Evolutionary conservation across 2,329 filamentous ascomycete species (phyloP), one percentile per base, ranked within the genome.

Genomic region (Fusarium sp.): DNA sequence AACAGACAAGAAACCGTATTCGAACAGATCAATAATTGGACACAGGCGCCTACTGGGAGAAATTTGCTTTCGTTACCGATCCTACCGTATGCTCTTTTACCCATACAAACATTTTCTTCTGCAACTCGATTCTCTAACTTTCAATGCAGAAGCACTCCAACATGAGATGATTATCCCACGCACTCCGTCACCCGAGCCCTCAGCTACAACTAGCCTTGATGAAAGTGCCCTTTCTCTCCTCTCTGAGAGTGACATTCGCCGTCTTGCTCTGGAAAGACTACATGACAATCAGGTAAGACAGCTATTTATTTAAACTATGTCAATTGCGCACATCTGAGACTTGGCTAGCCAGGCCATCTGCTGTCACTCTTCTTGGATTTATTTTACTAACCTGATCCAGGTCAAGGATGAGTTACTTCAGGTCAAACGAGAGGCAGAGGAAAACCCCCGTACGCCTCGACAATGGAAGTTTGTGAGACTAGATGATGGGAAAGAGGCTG

Each of bases 31-130:
- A 10, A 15, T 9, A n/a, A 22, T 22, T 8, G 39, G 20, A 14
- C 20, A 56, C 4, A 6, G 0, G 10, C 17, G n/a, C 15, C 0
- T 1, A 5, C 4, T 55, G 11, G 68, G 62, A 9, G 44, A 20
- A 1, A 58, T 72, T 17, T 27, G 65, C 29, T 79, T 79, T 50
- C 33, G 57, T 11, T 78, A 77, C 39, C 72, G 68, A 36, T 79
- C 77, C 20, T 45, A 58, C 15, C 56, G 76, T 78, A 66, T 12
- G 73, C 5, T 13, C 14, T 13, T 36, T 1, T 8, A 15, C 29
- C 9, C 3, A 17, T 17, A 10, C 5, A 25, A 15, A 18, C 14
- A 50, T 20, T 14, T 11, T 9, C n/a, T 4, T 20, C 6, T 20
- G 4, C 3, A 2, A 5, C 10, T 5, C 15, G 9, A 11, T 13